Base-by-base conservation (phyloP, 805 yeast species). In the Wickerhamiella bombiphila region DNA sequence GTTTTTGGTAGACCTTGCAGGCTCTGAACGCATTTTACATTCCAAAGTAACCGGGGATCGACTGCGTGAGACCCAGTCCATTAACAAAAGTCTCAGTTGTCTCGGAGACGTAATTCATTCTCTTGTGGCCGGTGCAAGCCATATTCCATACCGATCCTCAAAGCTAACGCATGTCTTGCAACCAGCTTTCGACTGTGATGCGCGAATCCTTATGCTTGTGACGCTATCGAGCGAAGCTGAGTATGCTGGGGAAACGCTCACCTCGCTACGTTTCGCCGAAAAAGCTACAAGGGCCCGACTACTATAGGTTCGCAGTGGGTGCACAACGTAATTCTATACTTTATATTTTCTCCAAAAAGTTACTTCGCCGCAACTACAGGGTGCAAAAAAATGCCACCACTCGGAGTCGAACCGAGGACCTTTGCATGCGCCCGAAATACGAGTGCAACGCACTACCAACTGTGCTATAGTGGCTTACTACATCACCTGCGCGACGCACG, bases 201-300 rank as follows among this genome's bases (percentile, higher is more conserved):
- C 94, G 2, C 91, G 88, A 57, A 85, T 95, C 0, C 63, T 88
- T 41, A 85, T 88, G 94, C 79, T 88, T 64, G 95, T 85, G 13
- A 86, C 83, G 49, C 66, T 86, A 1, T 79, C 94, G 1, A 85
- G 94, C 2, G 59, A 69, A 35, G 54, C 54, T 8, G 58, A 58
- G 13, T 80, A 81, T 54, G 64, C 75, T 30, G 70, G 66, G 46
- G 97, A 91, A 54, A 79, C 94, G 1, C 48, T 88, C 22, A 85
- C 80, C 51, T 81, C 94, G 0, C 63, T 91, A 35, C 63, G 96
- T 36, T 88, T 88, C 65, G 97, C 97, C 1, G 72, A 82, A 4
- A 83, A 56, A 45, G 60, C 49, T 24, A 13, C 26, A n/a, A n/a
- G n/a, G n/a, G n/a, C n/a, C n/a, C n/a, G n/a, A n/a, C n/a, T n/a